Evolutionary conservation across 495 filamentous ascomycete species (phyloP), one percentile per base, ranked within the genome.

Genomic region (Parmelia sp.): DNA sequence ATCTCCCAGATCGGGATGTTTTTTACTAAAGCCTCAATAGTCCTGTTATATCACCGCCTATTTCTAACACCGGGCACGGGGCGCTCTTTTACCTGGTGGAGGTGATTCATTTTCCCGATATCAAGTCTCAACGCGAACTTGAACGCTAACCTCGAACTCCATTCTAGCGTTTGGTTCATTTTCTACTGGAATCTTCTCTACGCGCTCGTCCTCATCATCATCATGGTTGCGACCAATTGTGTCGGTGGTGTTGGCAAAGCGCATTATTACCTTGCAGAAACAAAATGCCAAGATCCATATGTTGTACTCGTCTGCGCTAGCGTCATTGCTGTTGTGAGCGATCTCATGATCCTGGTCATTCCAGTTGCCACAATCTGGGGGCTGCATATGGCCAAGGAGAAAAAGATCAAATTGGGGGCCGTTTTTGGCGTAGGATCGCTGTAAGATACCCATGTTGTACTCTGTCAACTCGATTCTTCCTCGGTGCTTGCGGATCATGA

Each of bases 371-470:
- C 77, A 3, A 66, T 84, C 42, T 71, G 71, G 59, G 65, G 71
- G 4, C 71, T 85, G 25, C 77, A 82, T 14, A 70, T 84, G 58
- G 75, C 78, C 9, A 70, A 62, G 49, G 79, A 70, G 58, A 78
- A 82, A 61, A 84, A 80, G 68, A 47, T 80, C 44, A 76, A 74
- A 4, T 64, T 83, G 31, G 76, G 76, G 40, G 69, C 75, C 0
- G 73, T 83, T 25, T 84, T 84, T 69, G 80, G 75, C 1, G 51
- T 83, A 39, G 82, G 82, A 51, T 73, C 75, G 59, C 78, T 82
- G 82, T 84, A 70, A 76, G 78, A 8, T 74, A 29, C n/a, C n/a
- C 33, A 27, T 55, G n/a, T n/a, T n/a, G n/a, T 58, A 9, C 36
- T n/a, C 12, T n/a, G 27, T 21, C 25, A 7, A 7, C 6, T 25